These are phyloP conservation scores for Vachellia collinsii DNA, from an alignment of 306 rosid genomes.

Conservation along the genomic window DNA sequence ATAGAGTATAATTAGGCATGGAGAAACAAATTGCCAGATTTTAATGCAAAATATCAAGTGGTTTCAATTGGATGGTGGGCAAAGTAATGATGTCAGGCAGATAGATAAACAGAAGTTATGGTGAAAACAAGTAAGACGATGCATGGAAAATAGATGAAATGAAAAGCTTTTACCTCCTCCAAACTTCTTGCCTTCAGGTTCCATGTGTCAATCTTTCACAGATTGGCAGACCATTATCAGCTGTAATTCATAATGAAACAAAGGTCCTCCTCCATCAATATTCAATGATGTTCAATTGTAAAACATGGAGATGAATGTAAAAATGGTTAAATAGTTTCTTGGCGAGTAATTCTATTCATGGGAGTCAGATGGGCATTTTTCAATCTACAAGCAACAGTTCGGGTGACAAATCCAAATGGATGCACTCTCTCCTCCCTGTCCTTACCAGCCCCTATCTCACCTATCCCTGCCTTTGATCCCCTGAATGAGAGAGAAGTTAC, in stretches of 20 bases:
- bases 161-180: slow-evolving; percentile 55
- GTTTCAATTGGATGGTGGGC: background rate
- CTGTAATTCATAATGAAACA: slow-evolving; percentile 38
- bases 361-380: background rate
- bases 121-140: background rate
- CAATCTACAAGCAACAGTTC: background rate
- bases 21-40: background rate
- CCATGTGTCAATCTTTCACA: slow-evolving; percentile 55
- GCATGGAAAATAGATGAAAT: background rate
- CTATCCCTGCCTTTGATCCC: background rate
- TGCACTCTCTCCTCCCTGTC: background rate
- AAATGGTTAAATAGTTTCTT: background rate
- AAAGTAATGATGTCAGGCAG: background rate
- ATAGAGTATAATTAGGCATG: background rate
- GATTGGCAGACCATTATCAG: slow-evolving; percentile 31
- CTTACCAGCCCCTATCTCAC: background rate
- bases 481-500: background rate
- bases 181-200: slow-evolving; percentile 59
- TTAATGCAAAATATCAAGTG: background rate
- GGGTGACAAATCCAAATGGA: background rate
- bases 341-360: background rate
- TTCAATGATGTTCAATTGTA: background rate
- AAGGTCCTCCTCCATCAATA: slow-evolving; percentile 18
- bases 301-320: background rate
- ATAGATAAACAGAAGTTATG: slow-evolving; percentile 10